Conservation (phyloP, 371 early-diverging fungal species). For the Syncephalastrum contaminatum region DNA sequence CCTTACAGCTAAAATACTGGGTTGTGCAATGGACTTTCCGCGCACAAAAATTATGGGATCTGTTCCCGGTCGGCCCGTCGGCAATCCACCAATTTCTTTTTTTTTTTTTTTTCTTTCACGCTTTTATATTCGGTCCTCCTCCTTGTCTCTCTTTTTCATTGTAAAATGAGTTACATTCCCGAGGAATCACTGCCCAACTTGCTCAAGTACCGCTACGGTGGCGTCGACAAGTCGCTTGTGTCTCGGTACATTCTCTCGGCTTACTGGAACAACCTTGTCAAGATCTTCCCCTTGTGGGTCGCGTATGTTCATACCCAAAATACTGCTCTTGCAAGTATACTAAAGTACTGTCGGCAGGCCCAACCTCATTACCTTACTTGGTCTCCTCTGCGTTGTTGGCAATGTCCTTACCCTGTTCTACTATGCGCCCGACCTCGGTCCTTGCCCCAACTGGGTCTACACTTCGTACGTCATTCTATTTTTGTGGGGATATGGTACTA, state of each 20-base stretch:
- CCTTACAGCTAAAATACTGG: too few relatives aligned
- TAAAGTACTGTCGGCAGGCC: slow-evolving; percentile 63
- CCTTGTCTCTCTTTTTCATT: neutral
- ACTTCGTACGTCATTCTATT: slow-evolving; percentile 41
- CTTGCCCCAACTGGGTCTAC: slow-evolving; percentile 88
- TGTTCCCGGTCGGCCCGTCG: too few relatives aligned
- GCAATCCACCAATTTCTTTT: slow-evolving; percentile 1
- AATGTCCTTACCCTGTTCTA: slow-evolving; percentile 73
- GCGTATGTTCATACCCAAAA: slow-evolving; percentile 60
- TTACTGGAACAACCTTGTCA: slow-evolving; percentile 90
- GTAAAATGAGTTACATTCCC: slow-evolving; percentile 34
- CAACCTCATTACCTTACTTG: slow-evolving; percentile 95
- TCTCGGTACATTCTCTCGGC: slow-evolving; percentile 82
- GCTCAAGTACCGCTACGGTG: slow-evolving; percentile 79
- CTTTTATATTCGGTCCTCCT: slow-evolving; percentile 1
- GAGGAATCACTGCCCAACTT: slow-evolving; percentile 53
- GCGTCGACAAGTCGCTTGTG: slow-evolving; percentile 87
- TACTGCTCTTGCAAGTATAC: neutral
- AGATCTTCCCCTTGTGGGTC: slow-evolving; percentile 87
- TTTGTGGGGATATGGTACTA: neutral
- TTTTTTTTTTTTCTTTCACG: slow-evolving; percentile 1
- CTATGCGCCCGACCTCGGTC: slow-evolving; percentile 77
- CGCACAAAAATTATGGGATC: neutral
- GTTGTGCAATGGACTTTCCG: too few relatives aligned
- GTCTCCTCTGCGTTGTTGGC: slow-evolving; percentile 79